A percentile compares a stretch with the other conserved stretches of the same genome.
Evolutionary conservation across 1,139 yeast species (phyloP).

Genomic region (Diutina scorzettiae): DNA sequence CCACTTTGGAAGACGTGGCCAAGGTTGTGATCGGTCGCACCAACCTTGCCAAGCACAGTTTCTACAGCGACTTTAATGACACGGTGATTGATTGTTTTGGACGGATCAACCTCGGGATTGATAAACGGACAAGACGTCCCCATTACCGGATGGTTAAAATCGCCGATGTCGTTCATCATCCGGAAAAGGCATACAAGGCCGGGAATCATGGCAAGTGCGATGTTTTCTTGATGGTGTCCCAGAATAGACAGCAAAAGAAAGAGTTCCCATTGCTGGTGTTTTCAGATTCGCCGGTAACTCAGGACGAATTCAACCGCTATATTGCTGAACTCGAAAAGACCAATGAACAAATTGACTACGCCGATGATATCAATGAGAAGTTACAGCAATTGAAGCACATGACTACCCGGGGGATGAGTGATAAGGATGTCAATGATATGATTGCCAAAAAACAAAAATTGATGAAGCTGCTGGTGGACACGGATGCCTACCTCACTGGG

Average conservation of each 20-base stretch:
- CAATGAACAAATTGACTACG: conserved; percentile 48
- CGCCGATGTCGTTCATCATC: conserved; percentile 41
- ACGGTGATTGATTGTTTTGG: conserved; percentile 67
- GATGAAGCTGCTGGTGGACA: conserved; percentile 4
- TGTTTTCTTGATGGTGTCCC: conserved; percentile 52
- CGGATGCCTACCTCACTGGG: conserved; percentile 33
- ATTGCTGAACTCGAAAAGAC: conserved; percentile 47
- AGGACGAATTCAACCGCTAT: conserved; percentile 66
- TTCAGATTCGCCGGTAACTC: conserved; percentile 61
- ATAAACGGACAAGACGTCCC: conserved; percentile 48
- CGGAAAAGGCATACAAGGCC: conserved; percentile 41
- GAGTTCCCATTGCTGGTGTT: conserved; percentile 67
- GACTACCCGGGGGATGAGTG: conserved; percentile 54
- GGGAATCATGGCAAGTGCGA: conserved; percentile 41
- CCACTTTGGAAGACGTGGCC: conserved; percentile 50
- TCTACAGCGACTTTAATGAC: conserved; percentile 69
- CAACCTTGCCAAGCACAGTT: conserved; percentile 61
- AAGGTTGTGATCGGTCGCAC: conserved; percentile 67
- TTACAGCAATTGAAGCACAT: conserved; percentile 47
- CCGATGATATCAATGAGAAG: conserved; percentile 57
- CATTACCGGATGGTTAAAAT: conserved; percentile 79
- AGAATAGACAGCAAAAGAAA: conserved; percentile 55
- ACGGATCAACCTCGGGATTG: conserved; percentile 67
- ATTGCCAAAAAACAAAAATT: conserved; percentile 55
- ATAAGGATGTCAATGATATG: conserved; percentile 69